phyloP scores from a whole-genome alignment of 108 stramenopile genomes.

The Cyclotella atomus region DNA sequence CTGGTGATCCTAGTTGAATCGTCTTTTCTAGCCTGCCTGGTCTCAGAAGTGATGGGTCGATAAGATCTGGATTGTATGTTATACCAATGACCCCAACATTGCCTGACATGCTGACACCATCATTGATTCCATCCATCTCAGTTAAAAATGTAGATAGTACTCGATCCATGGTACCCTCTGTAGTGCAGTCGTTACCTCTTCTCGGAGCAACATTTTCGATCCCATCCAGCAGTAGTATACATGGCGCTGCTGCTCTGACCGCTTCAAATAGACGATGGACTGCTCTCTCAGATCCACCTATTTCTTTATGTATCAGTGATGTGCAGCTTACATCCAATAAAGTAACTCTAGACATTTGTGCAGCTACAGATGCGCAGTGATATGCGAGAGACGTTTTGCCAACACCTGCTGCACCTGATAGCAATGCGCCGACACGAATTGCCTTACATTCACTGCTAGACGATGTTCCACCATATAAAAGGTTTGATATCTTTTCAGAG shows the following conservation, averaged over 20 bases:
- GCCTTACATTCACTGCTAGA: conserved; percentile 21
- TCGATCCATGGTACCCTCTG: conserved; percentile 90
- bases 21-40: conserved; percentile 77
- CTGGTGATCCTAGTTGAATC: conserved; percentile 56
- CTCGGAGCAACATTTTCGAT: conserved; percentile 83
- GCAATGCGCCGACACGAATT: conserved; percentile 74
- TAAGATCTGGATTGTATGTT: conserved; percentile 61
- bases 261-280: conserved; percentile 63
- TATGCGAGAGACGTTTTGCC: conserved; percentile 79
- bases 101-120: background rate
- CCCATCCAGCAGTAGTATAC: conserved; percentile 83
- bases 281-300: conserved; percentile 82
- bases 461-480: conserved; percentile 51
- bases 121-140: conserved; percentile 81
- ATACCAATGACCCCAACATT: conserved; percentile 79
- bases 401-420: conserved; percentile 69
- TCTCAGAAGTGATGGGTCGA: conserved; percentile 82
- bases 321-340: conserved; percentile 86
- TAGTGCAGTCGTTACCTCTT: conserved; percentile 84
- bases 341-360: conserved; percentile 59
- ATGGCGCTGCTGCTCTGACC: conserved; percentile 79
- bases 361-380: conserved; percentile 66
- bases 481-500: conserved; percentile 50
- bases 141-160: conserved; percentile 82
- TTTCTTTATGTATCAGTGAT: conserved; percentile 87